Conservation (phyloP, 2,329 filamentous ascomycete species). For the Stagonosporopsis chrysanthemi region DNA sequence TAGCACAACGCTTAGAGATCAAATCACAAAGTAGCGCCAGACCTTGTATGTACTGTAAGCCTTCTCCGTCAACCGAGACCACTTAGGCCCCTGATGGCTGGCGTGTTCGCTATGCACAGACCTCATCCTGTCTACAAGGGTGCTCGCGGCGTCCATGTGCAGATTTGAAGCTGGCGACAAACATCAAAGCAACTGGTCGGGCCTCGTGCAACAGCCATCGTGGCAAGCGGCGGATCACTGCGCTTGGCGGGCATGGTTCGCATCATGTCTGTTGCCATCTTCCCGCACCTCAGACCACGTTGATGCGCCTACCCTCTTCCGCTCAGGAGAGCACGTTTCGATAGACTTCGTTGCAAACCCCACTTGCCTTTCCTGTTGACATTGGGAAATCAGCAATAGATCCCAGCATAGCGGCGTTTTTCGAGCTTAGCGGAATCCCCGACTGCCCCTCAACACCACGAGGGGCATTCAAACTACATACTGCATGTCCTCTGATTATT, state of each 20-base stretch:
- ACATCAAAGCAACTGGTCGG: slow-evolving; percentile 24
- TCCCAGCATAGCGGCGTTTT: slow-evolving; percentile 27
- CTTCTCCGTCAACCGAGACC: slow-evolving; percentile 33
- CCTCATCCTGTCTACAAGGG: slow-evolving; percentile 22
- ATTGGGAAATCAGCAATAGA: slow-evolving; percentile 21
- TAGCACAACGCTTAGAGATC: slow-evolving; percentile 32
- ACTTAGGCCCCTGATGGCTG: slow-evolving; percentile 20
- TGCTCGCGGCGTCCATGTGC: slow-evolving; percentile 24
- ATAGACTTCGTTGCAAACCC: slow-evolving; percentile 26
- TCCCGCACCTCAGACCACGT: slow-evolving; percentile 12
- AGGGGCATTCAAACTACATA: slow-evolving; percentile 9
- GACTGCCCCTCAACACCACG: slow-evolving; percentile 44
- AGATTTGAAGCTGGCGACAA: slow-evolving; percentile 23
- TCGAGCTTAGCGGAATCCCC: slow-evolving; percentile 17
- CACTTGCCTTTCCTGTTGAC: slow-evolving; percentile 40
- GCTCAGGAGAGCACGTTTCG: slow-evolving; percentile 21
- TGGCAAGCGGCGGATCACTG: slow-evolving; percentile 9
- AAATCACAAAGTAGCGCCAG: slow-evolving; percentile 30
- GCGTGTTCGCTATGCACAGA: slow-evolving; percentile 27
- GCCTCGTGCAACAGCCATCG: slow-evolving; percentile 9
- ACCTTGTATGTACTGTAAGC: slow-evolving; percentile 15
- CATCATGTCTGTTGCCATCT: slow-evolving; percentile 9
- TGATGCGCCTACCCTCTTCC: slow-evolving; percentile 4
- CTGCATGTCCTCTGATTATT: neutral
- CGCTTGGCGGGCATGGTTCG: slow-evolving; percentile 8